phyloP scores from a whole-genome alignment of 768 basidiomycete species.

The Termitomyces eurrhizus region DNA sequence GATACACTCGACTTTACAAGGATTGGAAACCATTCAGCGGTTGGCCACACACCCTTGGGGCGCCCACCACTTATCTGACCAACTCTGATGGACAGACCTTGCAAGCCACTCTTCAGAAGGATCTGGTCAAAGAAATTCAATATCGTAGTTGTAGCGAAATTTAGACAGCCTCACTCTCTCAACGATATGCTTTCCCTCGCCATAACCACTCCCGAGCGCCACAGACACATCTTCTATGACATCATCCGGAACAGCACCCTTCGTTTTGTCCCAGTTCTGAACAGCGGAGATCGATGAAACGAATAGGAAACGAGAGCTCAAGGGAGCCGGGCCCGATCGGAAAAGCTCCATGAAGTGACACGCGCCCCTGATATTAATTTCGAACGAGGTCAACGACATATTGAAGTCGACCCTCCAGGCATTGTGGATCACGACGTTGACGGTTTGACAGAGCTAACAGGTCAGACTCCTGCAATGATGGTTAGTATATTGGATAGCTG shows the following conservation, averaged over 20 bases:
- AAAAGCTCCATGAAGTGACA: constrained; percentile 20
- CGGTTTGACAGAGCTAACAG: constrained; percentile 21
- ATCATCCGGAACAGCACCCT: constrained; percentile 17
- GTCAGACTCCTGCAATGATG: background rate
- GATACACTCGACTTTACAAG: constrained; percentile 30
- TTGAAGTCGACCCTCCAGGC: constrained; percentile 43
- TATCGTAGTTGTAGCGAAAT: background rate
- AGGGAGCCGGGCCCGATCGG: constrained; percentile 14
- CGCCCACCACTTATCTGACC: constrained; percentile 34
- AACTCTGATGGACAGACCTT: constrained; percentile 28
- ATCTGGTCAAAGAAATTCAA: constrained; percentile 18
- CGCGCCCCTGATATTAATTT: background rate
- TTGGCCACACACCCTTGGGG: constrained; percentile 32
- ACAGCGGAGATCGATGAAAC: constrained; percentile 27
- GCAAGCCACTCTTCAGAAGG: constrained; percentile 25
- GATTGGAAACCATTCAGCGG: constrained; percentile 36
- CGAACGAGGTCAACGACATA: constrained; percentile 29
- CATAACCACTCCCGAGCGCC: constrained; percentile 12
- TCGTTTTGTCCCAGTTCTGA: constrained; percentile 16
- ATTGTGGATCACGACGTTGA: constrained; percentile 31
- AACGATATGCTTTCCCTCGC: constrained; percentile 30
- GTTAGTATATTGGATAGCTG: background rate
- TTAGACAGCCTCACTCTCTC: constrained; percentile 24
- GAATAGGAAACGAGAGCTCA: background rate
- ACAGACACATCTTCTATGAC: constrained; percentile 17